Conservation (phyloP, 2,329 filamentous ascomycete species). For the Phoma sp. region DNA sequence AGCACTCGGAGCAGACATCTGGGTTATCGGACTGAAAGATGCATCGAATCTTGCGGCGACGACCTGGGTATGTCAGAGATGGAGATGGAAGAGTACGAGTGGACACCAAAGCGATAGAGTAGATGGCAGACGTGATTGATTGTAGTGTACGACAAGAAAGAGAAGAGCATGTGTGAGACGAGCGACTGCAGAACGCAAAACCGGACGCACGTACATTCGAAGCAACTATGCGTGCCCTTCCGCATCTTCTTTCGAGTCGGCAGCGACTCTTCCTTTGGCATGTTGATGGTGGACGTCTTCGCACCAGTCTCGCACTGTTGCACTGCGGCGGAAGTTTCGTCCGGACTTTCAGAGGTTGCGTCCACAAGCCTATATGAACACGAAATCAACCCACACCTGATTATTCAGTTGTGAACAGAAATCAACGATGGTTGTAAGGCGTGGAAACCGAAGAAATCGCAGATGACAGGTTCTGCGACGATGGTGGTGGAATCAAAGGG, state of each 20-base stretch:
- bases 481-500: slow-evolving; percentile 12
- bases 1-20: slow-evolving; percentile 54
- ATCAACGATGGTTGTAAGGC: background rate
- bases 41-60: slow-evolving; percentile 59
- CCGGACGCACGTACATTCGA: slow-evolving; percentile 49
- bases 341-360: slow-evolving; percentile 12
- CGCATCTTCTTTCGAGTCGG: slow-evolving; percentile 51
- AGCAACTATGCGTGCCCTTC: slow-evolving; percentile 54
- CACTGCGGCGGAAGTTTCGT: slow-evolving; percentile 28
- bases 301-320: slow-evolving; percentile 6
- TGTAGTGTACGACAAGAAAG: background rate
- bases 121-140: slow-evolving; percentile 7
- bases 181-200: slow-evolving; percentile 6
- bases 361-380: slow-evolving; percentile 7
- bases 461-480: slow-evolving; percentile 5
- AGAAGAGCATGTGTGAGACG: background rate
- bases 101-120: background rate
- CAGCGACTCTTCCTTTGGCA: slow-evolving; percentile 47
- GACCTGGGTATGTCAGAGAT: slow-evolving; percentile 47
- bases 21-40: slow-evolving; percentile 51
- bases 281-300: slow-evolving; percentile 25
- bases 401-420: background rate
- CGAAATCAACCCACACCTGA: background rate
- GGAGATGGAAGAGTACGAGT: background rate
- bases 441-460: background rate